Conservation (phyloP, 148 eudicot species). For the Silene conica region DNA sequence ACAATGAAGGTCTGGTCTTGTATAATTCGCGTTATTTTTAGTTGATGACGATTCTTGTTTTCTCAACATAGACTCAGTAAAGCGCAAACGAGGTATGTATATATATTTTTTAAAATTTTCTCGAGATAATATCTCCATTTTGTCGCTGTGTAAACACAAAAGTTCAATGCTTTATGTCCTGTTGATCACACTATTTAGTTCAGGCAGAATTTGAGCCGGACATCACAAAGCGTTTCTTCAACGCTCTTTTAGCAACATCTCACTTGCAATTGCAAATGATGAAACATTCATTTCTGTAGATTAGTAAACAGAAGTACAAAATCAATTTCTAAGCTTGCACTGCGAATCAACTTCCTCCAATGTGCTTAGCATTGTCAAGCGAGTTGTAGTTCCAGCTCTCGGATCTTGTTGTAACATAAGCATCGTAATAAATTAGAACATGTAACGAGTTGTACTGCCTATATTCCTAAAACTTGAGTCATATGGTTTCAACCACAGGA, state of each 20-base stretch:
- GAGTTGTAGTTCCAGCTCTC: not conserved
- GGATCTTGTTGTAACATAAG: not conserved
- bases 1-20: slow-evolving; percentile 27
- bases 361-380: not conserved
- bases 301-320: not conserved
- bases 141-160: no score
- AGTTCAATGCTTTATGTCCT: no score
- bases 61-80: not conserved
- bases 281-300: no score
- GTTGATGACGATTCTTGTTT: not conserved
- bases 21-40: slow-evolving; percentile 19
- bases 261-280: no score
- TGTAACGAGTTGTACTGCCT: not conserved
- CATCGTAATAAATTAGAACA: not conserved
- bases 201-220: no score
- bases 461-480: no score
- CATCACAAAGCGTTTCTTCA: no score
- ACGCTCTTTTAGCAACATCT: no score
- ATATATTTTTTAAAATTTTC: no score
- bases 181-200: no score
- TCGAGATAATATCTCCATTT: no score
- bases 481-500: not conserved
- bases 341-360: not conserved
- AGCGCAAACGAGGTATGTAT: no score
- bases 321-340: not conserved